Evolutionary conservation across 148 eudicot genomes (phyloP).

Genomic region (Rhododendron ovatum): DNA sequence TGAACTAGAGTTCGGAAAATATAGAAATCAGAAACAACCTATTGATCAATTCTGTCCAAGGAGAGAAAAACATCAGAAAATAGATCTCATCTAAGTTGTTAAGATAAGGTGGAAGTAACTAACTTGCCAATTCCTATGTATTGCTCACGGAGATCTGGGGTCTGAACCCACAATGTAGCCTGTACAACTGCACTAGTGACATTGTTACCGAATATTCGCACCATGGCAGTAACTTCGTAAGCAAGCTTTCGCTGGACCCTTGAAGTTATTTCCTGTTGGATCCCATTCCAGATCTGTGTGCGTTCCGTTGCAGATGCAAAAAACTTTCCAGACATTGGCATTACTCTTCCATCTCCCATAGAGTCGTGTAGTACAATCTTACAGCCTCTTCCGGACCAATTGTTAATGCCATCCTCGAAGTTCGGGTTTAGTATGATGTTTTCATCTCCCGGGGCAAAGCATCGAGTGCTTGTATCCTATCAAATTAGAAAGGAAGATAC

Average conservation of each 20-base stretch:
- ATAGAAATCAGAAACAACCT: neutral
- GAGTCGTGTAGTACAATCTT: conserved; percentile 58
- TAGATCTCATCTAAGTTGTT: neutral
- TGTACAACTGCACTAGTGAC: conserved; percentile 48
- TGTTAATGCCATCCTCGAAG: conserved; percentile 80
- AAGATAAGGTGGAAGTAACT: conserved; percentile 17
- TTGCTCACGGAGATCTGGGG: conserved; percentile 71
- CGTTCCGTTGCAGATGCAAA: conserved; percentile 78
- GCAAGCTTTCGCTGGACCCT: conserved; percentile 71
- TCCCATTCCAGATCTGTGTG: conserved; percentile 81
- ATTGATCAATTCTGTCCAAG: neutral
- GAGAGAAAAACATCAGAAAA: neutral
- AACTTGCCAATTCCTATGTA: conserved; percentile 76
- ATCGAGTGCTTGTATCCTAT: conserved; percentile 23
- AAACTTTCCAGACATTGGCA: conserved; percentile 68
- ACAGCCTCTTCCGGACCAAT: conserved; percentile 96
- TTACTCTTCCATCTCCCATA: conserved; percentile 69
- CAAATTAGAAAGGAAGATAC: neutral
- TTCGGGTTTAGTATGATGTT: conserved; percentile 68
- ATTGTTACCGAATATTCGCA: conserved; percentile 79
- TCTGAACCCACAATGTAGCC: conserved; percentile 78
- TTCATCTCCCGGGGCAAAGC: conserved; percentile 37
- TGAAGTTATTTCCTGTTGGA: conserved; percentile 85
- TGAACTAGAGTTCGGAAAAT: neutral
- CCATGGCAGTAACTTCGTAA: conserved; percentile 64